These are phyloP conservation scores for Graphiopsis chlorocephala DNA, from an alignment of 2,329 filamentous ascomycete genomes.

Conservation along the genomic window DNA sequence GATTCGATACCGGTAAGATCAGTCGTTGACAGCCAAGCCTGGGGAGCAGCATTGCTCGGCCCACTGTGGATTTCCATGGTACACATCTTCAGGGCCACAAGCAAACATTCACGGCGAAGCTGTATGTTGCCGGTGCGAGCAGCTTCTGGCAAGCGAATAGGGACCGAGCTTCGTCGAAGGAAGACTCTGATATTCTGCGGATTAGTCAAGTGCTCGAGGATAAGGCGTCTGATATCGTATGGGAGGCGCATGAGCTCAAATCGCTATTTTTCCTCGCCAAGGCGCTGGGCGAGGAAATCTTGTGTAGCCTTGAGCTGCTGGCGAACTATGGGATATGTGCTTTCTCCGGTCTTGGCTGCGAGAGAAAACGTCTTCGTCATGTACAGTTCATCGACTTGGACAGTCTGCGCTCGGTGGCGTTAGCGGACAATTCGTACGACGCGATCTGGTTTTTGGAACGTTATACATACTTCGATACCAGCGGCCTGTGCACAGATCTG, in stretches of 20 bases:
- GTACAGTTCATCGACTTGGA: neutral
- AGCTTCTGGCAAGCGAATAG: slow-evolving; percentile 7
- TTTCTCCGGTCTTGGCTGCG: neutral
- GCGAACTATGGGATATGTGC: neutral
- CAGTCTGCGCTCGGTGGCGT: neutral
- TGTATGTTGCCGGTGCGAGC: slow-evolving; percentile 6
- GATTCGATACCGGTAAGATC: slow-evolving; percentile 6
- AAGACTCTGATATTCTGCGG: neutral
- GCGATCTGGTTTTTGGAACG: neutral
- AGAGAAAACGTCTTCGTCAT: neutral
- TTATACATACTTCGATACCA: slow-evolving; percentile 14
- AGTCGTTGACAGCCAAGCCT: slow-evolving; percentile 13
- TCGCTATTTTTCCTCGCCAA: neutral
- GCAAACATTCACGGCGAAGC: slow-evolving; percentile 13
- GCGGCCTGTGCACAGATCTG: slow-evolving; percentile 10
- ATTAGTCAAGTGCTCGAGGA: slow-evolving; percentile 8
- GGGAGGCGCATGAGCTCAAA: slow-evolving; percentile 8
- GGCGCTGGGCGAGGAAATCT: neutral
- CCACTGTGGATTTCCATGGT: slow-evolving; percentile 16
- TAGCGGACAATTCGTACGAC: neutral
- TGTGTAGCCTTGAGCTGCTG: slow-evolving; percentile 5
- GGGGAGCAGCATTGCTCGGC: slow-evolving; percentile 7
- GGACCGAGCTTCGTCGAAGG: neutral
- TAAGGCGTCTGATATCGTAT: slow-evolving; percentile 9
- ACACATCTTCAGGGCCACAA: slow-evolving; percentile 7